Evolutionary conservation across 139 green algal species (phyloP), one percentile per base, ranked within the genome.

Genomic region (Chlorella ohadii): DNA sequence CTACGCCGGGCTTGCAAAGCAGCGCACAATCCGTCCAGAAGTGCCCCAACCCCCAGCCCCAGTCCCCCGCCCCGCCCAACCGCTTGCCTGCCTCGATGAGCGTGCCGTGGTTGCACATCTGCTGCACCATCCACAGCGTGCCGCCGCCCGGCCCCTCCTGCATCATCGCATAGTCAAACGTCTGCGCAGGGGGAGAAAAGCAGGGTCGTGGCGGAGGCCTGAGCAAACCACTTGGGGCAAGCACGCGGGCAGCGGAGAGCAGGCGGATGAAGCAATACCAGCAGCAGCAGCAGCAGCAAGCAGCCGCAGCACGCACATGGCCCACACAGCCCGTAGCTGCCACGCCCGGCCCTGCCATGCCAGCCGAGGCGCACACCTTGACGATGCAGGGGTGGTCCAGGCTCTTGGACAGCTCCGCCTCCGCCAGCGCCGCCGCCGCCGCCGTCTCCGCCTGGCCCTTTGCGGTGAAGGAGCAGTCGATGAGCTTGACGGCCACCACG

Each of bases 91-190:
- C 80, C 36, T 85, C 80, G 19, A 85, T 78, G 19, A 85, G 68
- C 25, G 80, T 85, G 65, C 83, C 83, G 28, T 71, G 51, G 75
- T 84, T 79, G 65, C 74, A 84, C 74, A 78, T 81, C 75, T 84
- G 73, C 83, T 84, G 75, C 31, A 87, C 33, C n/a, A 87, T 83
- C 72, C 67, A 87, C 65, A 87, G 31, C 34, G 56, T 84, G 55
- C 47, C 23, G 63, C 22, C 19, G 38, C 34, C 39, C 0, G 27
- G 12, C 13, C 66, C 33, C 19, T 59, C 51, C 51, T 15, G 16
- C 47, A 71, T 28, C 68, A 79, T 44, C 0, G 55, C 80, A 72
- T 72, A 85, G 16, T 76, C 67, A 27, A 63, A 66, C 5, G 80
- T 85, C 80, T 85, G 80, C n/a, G n/a, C 36, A 47, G 4, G 9